Conservation (phyloP, 208 protist genomes). For the Leishmania guyanensis region DNA sequence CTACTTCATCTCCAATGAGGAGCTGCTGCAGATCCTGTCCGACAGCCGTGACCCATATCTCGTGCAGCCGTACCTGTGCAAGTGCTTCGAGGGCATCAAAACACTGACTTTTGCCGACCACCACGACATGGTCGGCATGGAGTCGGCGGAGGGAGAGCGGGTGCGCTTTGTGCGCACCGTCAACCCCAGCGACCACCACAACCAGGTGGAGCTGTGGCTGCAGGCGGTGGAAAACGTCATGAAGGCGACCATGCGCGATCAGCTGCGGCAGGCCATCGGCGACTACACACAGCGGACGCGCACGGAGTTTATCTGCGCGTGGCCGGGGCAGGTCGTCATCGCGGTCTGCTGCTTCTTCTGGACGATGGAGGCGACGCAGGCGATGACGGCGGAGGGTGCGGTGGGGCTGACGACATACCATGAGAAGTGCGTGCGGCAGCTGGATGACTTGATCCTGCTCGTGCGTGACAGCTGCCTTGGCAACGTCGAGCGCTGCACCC, state of each 20-base stretch:
- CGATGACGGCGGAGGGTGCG: slow-evolving; percentile 84
- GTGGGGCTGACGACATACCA: slow-evolving; percentile 87
- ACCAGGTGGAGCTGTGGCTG: slow-evolving; percentile 96
- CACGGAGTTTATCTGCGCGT: slow-evolving; percentile 91
- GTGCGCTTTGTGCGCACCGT: slow-evolving; percentile 84
- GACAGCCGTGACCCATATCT: slow-evolving; percentile 95
- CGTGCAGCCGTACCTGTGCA: slow-evolving; percentile 95
- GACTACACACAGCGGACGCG: slow-evolving; percentile 82
- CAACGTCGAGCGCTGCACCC: slow-evolving; percentile 86
- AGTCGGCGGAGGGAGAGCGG: slow-evolving; percentile 90
- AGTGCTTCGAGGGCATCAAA: slow-evolving; percentile 97
- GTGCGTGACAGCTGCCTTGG: slow-evolving; percentile 90
- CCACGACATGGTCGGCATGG: slow-evolving; percentile 93
- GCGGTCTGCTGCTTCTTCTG: slow-evolving; percentile 92
- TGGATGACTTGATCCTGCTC: slow-evolving; percentile 92
- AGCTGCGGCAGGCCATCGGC: slow-evolving; percentile 81
- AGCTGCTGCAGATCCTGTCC: slow-evolving; percentile 96
- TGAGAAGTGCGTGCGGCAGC: slow-evolving; percentile 87
- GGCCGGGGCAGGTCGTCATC: slow-evolving; percentile 95
- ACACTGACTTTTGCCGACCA: slow-evolving; percentile 89
- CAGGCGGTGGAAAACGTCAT: slow-evolving; percentile 93
- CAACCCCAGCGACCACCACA: slow-evolving; percentile 86
- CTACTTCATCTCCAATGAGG: slow-evolving; percentile 97
- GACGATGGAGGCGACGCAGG: slow-evolving; percentile 94
- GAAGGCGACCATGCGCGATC: slow-evolving; percentile 87